These are phyloP conservation scores for Cercospora sp. DNA, from an alignment of 2,329 filamentous ascomycete species.

Conservation along the genomic window DNA sequence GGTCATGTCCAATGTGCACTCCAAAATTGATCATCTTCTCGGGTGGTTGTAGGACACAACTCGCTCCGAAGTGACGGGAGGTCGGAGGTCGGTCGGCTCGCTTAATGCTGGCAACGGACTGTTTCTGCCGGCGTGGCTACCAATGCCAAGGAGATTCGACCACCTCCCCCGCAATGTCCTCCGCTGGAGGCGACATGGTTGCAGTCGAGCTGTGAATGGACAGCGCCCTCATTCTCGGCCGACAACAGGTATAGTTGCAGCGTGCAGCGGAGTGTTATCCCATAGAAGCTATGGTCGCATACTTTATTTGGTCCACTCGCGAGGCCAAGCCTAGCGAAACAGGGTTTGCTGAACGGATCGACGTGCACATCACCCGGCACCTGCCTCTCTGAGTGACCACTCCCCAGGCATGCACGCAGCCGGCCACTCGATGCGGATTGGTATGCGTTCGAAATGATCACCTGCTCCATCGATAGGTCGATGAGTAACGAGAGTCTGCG, in stretches of 20 bases:
- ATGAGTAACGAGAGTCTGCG: background rate
- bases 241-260: background rate
- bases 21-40: background rate
- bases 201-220: background rate
- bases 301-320: background rate
- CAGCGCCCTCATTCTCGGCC: background rate
- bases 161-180: background rate
- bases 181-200: background rate
- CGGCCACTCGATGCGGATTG: background rate
- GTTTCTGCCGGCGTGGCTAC: background rate
- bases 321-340: background rate
- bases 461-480: background rate
- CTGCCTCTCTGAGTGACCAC: background rate
- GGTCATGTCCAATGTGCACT: background rate
- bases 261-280: background rate
- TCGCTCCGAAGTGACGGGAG: background rate
- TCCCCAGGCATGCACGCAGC: background rate
- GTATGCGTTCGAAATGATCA: background rate
- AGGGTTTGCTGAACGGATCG: background rate
- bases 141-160: background rate
- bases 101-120: background rate
- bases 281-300: background rate
- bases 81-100: background rate
- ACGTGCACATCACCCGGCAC: background rate
- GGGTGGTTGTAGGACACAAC: background rate